Conservation (phyloP, 1,284 basidiomycete genomes). For the Trichosporon sp. region DNA sequence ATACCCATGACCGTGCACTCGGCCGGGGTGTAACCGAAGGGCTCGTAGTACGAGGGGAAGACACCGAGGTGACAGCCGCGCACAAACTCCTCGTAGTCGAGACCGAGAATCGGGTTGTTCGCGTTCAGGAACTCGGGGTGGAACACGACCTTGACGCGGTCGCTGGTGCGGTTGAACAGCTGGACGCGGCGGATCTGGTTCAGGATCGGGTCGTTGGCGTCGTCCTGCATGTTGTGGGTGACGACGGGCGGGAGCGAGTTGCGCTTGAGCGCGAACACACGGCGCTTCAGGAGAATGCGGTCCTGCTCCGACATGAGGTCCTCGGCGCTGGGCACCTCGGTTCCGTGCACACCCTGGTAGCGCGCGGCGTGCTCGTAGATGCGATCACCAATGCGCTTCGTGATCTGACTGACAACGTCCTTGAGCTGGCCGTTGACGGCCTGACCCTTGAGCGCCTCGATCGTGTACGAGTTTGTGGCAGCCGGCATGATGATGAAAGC, state of each 20-base stretch:
- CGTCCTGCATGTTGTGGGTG: conserved; percentile 98
- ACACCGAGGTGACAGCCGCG: conserved; percentile 96
- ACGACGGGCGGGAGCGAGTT: conserved; percentile 87
- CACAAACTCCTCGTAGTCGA: conserved; percentile 99
- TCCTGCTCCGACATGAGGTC: conserved; percentile 85
- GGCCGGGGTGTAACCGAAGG: conserved; percentile 55
- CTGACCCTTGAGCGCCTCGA: conserved; percentile 96
- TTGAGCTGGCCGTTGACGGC: conserved; percentile 94
- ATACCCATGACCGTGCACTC: conserved; percentile 83
- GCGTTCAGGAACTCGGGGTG: conserved; percentile 98
- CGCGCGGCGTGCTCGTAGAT: conserved; percentile 91
- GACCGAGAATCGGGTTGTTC: conserved; percentile 92
- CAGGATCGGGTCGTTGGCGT: conserved; percentile 83
- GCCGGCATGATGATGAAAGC: conserved; percentile 99
- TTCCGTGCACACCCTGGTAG: conserved; percentile 70
- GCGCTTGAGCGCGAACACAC: conserved; percentile 92
- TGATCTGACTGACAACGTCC: conserved; percentile 92
- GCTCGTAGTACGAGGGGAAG: conserved; percentile 80
- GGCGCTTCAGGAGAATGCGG: conserved; percentile 90
- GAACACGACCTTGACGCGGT: conserved; percentile 95
- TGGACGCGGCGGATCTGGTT: conserved; percentile 91
- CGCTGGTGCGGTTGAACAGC: conserved; percentile 76
- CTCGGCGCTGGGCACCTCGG: conserved; percentile 64
- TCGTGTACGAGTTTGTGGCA: conserved; percentile 89
- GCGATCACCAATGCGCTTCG: conserved; percentile 82